Conservation (phyloP, 2,329 filamentous ascomycete genomes). For the Trichophyton equinum region DNA sequence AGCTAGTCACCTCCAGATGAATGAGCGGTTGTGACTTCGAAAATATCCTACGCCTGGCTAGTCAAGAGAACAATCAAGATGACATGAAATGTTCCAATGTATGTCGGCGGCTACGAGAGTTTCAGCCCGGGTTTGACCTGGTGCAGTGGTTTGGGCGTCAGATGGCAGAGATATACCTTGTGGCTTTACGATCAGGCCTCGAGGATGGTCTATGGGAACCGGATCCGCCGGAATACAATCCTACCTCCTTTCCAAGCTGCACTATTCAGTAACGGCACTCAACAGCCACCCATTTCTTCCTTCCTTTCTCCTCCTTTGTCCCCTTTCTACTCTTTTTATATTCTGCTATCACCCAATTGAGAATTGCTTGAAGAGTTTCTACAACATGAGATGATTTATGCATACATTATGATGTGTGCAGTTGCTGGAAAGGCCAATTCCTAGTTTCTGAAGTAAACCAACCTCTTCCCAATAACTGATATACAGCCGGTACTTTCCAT, state of each 20-base stretch:
- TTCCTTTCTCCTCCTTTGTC: too few species aligned
- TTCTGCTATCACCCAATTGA: too few species aligned
- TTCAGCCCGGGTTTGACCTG: background rate
- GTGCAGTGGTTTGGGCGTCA: background rate
- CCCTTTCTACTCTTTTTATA: too few species aligned
- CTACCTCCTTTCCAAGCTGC: conserved; percentile 2
- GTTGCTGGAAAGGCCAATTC: too few species aligned
- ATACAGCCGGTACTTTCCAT: too few species aligned
- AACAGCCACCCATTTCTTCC: too few species aligned
- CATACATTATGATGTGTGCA: too few species aligned
- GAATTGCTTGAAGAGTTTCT: too few species aligned
- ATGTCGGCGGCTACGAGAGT: background rate
- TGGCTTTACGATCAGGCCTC: background rate
- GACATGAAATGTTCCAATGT: background rate
- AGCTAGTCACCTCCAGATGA: background rate
- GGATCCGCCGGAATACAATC: background rate
- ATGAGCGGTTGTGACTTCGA: background rate
- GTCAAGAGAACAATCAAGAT: background rate
- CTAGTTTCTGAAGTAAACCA: too few species aligned
- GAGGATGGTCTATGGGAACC: background rate
- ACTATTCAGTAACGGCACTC: too few species aligned
- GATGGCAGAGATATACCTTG: background rate
- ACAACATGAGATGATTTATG: too few species aligned
- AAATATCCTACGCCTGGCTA: background rate
- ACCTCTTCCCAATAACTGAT: too few species aligned